Evolutionary conservation across 306 rosid genomes (phyloP), one percentile per base, ranked within the genome.

Genomic region (Vigna nakashimae): DNA sequence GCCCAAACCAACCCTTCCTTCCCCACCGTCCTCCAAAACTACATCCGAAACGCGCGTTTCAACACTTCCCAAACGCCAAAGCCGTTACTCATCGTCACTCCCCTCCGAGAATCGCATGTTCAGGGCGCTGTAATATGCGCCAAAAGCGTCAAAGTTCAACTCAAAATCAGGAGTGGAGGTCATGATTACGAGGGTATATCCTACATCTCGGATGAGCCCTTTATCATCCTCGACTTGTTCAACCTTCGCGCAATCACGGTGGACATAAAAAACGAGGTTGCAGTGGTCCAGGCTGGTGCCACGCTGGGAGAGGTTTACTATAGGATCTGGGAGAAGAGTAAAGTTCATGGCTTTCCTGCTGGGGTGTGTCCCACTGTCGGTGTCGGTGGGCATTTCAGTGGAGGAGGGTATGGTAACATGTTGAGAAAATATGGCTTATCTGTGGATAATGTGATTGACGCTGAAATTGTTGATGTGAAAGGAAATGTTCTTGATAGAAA

Each of bases 361-460:
- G 87, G 87, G 38, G 82, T 80, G n/a, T 80, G 87, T 65, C 84
- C 87, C 22, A 84, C 84, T 7, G 82, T 84, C 0, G 87, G 87
- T n/a, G 85, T 84, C 0, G 87, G 87, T 14, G 87, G 87, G 0
- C 87, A 84, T 20, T 0, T 84, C 1, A 84, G 84, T 7, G 87
- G 87, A 0, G 87, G 87, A 30, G 84, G 84, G 2, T 84, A 84
- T 6, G 87, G 87, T 20, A 57, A 64, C 9, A 71, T 84, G 85
- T 26, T 84, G 56, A 9, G 87, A 32, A 84, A 76, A 59, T 76
- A 28, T 14, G 87, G 87, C 4, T 57, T 84, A 3, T 57, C 84
- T 16, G 69, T 76, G 8, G 87, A 84, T 56, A 58, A 84, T 32
- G 22, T 76, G 1, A 50, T 84, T 12, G 87, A 84, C 26, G 84